Conservation (phyloP, 2,329 filamentous ascomycete genomes). For the Xylariaceae sp. region DNA sequence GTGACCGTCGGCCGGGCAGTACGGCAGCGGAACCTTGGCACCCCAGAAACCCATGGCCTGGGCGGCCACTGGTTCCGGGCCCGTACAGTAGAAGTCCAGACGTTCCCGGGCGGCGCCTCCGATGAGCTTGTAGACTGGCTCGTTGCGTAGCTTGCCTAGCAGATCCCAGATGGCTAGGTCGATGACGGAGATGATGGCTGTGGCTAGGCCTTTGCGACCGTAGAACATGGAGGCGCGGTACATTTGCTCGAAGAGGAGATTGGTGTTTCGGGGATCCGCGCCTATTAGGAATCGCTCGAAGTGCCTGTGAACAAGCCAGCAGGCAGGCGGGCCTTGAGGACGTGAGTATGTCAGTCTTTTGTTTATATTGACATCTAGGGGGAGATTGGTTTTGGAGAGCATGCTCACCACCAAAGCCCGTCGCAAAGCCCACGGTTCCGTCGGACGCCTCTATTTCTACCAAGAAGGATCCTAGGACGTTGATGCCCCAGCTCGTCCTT, state of each 20-base stretch:
- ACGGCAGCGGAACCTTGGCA: slow-evolving; percentile 83
- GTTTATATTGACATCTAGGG: background rate
- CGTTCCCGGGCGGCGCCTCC: slow-evolving; percentile 81
- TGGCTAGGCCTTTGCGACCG: slow-evolving; percentile 82
- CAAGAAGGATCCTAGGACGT: slow-evolving; percentile 86
- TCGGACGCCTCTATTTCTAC: slow-evolving; percentile 84
- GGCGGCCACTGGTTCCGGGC: slow-evolving; percentile 73
- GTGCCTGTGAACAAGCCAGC: slow-evolving; percentile 90
- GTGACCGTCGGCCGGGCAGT: slow-evolving; percentile 80
- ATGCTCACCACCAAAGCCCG: slow-evolving; percentile 73
- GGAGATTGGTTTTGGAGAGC: background rate
- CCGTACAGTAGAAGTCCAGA: slow-evolving; percentile 91
- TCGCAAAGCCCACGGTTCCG: slow-evolving; percentile 90
- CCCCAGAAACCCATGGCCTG: slow-evolving; percentile 86
- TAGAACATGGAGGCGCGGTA: slow-evolving; percentile 96
- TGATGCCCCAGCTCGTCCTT: slow-evolving; percentile 91
- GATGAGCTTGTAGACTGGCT: slow-evolving; percentile 92
- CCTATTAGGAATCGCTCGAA: slow-evolving; percentile 89
- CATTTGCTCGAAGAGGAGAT: slow-evolving; percentile 93
- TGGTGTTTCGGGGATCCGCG: slow-evolving; percentile 83
- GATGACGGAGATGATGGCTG: slow-evolving; percentile 90
- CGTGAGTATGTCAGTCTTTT: slow-evolving; percentile 1
- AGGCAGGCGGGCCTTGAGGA: slow-evolving; percentile 67
- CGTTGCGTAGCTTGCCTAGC: slow-evolving; percentile 81
- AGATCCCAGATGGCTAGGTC: slow-evolving; percentile 92